Percentiles rank a stretch among this genome's conserved stretches.
phyloP scores from a whole-genome alignment of 257 asterid genomes.

The Datura wrightii region DNA sequence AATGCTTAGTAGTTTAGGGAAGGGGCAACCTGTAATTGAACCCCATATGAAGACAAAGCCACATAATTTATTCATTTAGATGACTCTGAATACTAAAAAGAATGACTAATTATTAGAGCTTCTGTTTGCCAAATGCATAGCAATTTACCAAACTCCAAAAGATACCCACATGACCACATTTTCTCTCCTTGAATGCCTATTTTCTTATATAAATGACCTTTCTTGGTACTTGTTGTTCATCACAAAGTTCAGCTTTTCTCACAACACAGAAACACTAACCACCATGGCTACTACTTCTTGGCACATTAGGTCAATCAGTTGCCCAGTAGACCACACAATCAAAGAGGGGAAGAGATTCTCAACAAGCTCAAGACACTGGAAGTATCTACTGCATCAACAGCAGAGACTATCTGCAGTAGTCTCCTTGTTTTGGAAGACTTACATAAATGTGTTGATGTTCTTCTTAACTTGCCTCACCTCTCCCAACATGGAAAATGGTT shows the following conservation, averaged over 20 bases:
- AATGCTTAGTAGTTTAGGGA: background rate
- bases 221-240: background rate
- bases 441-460: slow-evolving; percentile 39
- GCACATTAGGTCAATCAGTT: slow-evolving; percentile 27
- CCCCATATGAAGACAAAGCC: slow-evolving; percentile 13
- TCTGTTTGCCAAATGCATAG: slow-evolving; percentile 23
- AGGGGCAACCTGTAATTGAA: background rate
- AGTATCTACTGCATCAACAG: background rate
- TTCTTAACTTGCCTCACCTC: slow-evolving; percentile 40
- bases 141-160: slow-evolving; percentile 20
- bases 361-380: slow-evolving; percentile 24
- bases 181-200: slow-evolving; percentile 1
- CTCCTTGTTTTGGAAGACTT: slow-evolving; percentile 37
- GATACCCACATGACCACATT: slow-evolving; percentile 22
- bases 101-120: slow-evolving; percentile 17
- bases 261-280: background rate
- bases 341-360: slow-evolving; percentile 28
- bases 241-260: background rate
- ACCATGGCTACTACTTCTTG: slow-evolving; percentile 11
- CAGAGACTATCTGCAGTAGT: slow-evolving; percentile 33
- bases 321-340: slow-evolving; percentile 25
- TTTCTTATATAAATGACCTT: slow-evolving; percentile 13
- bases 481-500: slow-evolving; percentile 36
- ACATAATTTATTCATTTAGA: slow-evolving; percentile 6
- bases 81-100: background rate